phyloP scores from a whole-genome alignment of 805 yeast species.

The Tetrapisispora namnaoensis region DNA sequence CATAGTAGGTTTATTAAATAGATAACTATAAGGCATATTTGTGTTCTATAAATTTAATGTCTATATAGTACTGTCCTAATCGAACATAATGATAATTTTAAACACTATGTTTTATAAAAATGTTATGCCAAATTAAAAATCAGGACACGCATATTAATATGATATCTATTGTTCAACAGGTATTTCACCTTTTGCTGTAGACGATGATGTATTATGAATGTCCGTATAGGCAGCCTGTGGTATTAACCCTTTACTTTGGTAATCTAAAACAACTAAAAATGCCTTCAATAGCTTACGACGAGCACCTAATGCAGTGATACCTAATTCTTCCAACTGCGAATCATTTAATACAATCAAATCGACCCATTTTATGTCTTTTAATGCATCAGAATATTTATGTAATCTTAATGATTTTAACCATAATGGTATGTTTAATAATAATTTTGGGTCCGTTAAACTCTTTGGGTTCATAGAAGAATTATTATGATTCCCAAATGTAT shows the following conservation, averaged over 20 bases:
- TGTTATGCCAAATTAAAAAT: too few species aligned
- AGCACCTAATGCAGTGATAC: constrained; percentile 93
- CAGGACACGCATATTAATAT: too few species aligned
- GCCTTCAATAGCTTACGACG: constrained; percentile 88
- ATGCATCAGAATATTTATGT: constrained; percentile 86
- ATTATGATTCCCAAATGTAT: background rate
- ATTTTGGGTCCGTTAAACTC: constrained; percentile 42
- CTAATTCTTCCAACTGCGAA: constrained; percentile 57
- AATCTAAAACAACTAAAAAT: constrained; percentile 68
- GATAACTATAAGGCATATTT: background rate
- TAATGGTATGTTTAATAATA: constrained; percentile 70
- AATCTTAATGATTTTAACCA: constrained; percentile 86
- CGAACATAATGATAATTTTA: too few species aligned
- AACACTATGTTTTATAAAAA: too few species aligned
- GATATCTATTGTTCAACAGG: background rate
- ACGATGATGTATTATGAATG: background rate
- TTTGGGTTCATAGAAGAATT: constrained; percentile 35
- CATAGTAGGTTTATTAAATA: background rate
- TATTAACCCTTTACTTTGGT: constrained; percentile 34
- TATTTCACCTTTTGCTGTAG: background rate
- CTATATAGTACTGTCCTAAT: background rate
- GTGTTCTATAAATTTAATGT: background rate
- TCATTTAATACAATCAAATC: constrained; percentile 67
- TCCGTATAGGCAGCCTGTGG: constrained; percentile 17
- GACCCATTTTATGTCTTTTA: constrained; percentile 68